phyloP scores from a whole-genome alignment of 169 alveolate genomes.

The Eimeria tenella region DNA sequence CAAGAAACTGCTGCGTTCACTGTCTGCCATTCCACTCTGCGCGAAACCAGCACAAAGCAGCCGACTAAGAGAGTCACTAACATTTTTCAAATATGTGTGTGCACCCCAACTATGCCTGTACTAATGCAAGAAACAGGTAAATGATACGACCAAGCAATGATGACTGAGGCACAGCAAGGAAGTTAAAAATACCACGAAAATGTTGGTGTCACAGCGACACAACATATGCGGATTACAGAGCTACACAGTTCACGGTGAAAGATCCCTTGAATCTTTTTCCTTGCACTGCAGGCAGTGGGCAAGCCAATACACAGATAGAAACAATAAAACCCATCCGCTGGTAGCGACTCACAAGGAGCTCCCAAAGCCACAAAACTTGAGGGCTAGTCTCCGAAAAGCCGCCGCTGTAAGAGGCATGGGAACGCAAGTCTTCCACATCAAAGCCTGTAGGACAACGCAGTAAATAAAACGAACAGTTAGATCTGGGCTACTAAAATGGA shows the following conservation, averaged over 20 bases:
- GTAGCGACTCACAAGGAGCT: constrained; percentile 85
- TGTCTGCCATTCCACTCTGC: constrained; percentile 87
- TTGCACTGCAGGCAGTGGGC: too few relatives aligned
- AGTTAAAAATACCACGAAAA: too few relatives aligned
- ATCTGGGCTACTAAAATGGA: background rate
- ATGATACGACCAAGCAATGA: too few relatives aligned
- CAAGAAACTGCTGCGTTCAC: constrained; percentile 92
- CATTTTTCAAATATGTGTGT: background rate
- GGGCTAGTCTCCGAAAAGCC: constrained; percentile 90
- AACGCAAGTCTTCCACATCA: constrained; percentile 93
- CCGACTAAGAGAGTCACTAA: background rate
- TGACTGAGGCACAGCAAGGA: too few relatives aligned
- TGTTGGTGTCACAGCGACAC: background rate
- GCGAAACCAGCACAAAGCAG: background rate
- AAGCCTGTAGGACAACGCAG: constrained; percentile 81
- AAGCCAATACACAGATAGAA: background rate
- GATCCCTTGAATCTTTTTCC: too few relatives aligned
- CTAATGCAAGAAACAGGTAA: too few relatives aligned
- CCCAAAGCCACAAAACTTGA: constrained; percentile 95
- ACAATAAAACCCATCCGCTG: background rate
- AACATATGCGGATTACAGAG: too few relatives aligned
- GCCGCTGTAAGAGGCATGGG: constrained; percentile 93
- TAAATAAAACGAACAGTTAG: background rate
- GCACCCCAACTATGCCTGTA: too few relatives aligned
- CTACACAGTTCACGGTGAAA: too few relatives aligned